phyloP scores from a whole-genome alignment of 345 rosid genomes.

The Melaleuca alternifolia region DNA sequence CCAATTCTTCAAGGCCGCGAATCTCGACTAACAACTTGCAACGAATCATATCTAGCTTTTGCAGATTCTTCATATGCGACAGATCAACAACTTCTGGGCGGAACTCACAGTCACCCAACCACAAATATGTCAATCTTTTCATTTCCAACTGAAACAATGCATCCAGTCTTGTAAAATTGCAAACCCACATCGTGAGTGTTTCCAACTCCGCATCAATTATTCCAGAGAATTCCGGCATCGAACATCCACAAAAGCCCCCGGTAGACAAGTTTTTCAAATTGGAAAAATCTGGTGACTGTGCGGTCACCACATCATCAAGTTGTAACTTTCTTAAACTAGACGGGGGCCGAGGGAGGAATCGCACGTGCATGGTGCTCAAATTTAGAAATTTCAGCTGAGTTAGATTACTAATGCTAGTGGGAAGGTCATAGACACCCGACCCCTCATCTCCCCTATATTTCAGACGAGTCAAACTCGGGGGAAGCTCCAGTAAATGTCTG shows the following conservation, averaged over 20 bases:
- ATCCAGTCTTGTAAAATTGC: not conserved
- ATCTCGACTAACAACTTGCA: not conserved
- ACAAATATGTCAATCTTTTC: not conserved
- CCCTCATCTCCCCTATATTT: too few species aligned
- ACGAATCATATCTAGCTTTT: fast-evolving
- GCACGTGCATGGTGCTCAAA: too few species aligned
- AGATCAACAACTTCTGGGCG: not conserved
- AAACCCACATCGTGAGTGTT: fast-evolving
- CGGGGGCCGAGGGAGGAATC: not conserved
- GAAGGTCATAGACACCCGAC: too few species aligned
- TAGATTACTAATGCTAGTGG: too few species aligned
- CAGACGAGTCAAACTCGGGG: too few species aligned
- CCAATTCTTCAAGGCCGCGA: not conserved
- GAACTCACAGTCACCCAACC: fast-evolving
- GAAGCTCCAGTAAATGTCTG: too few species aligned
- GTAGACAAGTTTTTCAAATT: not conserved
- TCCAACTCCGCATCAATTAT: not conserved
- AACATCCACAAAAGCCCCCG: fast-evolving
- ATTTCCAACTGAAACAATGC: too few species aligned
- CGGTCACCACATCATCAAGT: fast-evolving
- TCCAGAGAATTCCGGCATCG: not conserved
- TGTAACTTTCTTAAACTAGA: not conserved
- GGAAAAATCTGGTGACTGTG: not conserved
- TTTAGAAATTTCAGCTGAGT: too few species aligned
- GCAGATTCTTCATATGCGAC: not conserved